A percentile compares a stretch with the other conserved stretches of the same genome.
phyloP scores from a whole-genome alignment of 2,329 filamentous ascomycete genomes.

The Lachnellula willkommii region DNA sequence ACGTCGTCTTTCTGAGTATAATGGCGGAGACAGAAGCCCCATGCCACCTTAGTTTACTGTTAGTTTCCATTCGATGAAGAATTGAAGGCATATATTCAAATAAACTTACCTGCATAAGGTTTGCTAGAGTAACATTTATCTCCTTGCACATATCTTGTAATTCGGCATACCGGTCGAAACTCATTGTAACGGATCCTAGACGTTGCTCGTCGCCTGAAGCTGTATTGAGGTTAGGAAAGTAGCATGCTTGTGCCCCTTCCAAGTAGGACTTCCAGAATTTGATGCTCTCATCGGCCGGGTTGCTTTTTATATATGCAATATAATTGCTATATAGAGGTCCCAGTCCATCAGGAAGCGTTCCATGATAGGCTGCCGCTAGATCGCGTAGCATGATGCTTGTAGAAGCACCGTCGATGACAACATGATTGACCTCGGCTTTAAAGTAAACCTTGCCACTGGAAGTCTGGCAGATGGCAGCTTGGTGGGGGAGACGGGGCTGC shows the following conservation, averaged over 20 bases:
- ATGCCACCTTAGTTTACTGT: not conserved
- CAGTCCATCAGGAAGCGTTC: conserved; percentile 1
- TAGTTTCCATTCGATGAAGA: not conserved
- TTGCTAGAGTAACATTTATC: conserved; percentile 2
- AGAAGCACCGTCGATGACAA: conserved; percentile 44
- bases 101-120: conserved; percentile 3
- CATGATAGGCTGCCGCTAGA: conserved; percentile 35
- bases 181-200: not conserved
- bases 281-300: conserved; percentile 14
- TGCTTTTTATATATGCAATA: conserved; percentile 30
- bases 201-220: not conserved
- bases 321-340: conserved; percentile 36
- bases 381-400: conserved; percentile 41
- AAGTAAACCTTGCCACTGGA: conserved; percentile 36
- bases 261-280: conserved; percentile 21
- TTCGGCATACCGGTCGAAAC: not conserved
- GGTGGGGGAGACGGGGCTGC: conserved; percentile 35
- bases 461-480: conserved; percentile 41
- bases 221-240: conserved; percentile 1
- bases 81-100: too few species aligned
- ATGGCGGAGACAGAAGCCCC: conserved; percentile 31
- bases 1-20: conserved; percentile 31
- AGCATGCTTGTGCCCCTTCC: conserved; percentile 1
- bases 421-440: conserved; percentile 45
- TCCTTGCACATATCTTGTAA: conserved; percentile 2